A percentile compares a stretch with the other conserved stretches of the same genome.
phyloP scores from a whole-genome alignment of 2,329 filamentous ascomycete species.

The Ophiostoma tasmaniense region DNA sequence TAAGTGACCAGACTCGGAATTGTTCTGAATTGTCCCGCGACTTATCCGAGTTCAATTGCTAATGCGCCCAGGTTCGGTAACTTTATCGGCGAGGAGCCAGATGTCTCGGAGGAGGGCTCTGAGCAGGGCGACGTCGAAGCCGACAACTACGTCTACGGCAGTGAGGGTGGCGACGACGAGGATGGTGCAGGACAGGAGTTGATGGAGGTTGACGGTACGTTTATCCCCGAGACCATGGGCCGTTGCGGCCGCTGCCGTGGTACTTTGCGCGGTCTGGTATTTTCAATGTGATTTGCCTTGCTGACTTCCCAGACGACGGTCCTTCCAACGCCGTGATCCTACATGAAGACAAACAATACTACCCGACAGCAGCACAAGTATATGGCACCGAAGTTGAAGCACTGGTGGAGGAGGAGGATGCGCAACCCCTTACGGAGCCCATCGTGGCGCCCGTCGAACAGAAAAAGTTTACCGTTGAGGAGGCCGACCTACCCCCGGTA shows the following conservation, averaged over 20 bases:
- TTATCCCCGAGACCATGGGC: not conserved
- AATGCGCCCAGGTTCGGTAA: constrained; percentile 70
- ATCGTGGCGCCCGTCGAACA: constrained; percentile 89
- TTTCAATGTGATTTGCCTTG: not conserved
- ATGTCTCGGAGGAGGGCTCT: constrained; percentile 79
- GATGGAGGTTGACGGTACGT: constrained; percentile 83
- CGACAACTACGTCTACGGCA: constrained; percentile 73
- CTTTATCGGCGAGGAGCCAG: constrained; percentile 86
- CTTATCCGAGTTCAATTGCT: not conserved
- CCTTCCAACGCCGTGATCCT: constrained; percentile 95
- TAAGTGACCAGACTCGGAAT: constrained; percentile 30
- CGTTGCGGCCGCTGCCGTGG: not conserved
- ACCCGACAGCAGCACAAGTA: constrained; percentile 92
- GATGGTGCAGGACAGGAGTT: constrained; percentile 66
- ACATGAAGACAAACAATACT: constrained; percentile 99
- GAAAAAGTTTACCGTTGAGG: constrained; percentile 93
- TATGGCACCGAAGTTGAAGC: constrained; percentile 94
- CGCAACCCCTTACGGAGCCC: constrained; percentile 81
- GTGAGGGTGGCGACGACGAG: constrained; percentile 55
- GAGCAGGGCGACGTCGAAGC: constrained; percentile 60
- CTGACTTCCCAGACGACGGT: constrained; percentile 51
- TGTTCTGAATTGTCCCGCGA: not conserved
- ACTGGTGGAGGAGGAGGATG: constrained; percentile 92
- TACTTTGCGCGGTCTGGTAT: not conserved
- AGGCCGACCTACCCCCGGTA: constrained; percentile 81